Conservation (phyloP, 2,329 filamentous ascomycete species). For the Hyphodiscus sp. region DNA sequence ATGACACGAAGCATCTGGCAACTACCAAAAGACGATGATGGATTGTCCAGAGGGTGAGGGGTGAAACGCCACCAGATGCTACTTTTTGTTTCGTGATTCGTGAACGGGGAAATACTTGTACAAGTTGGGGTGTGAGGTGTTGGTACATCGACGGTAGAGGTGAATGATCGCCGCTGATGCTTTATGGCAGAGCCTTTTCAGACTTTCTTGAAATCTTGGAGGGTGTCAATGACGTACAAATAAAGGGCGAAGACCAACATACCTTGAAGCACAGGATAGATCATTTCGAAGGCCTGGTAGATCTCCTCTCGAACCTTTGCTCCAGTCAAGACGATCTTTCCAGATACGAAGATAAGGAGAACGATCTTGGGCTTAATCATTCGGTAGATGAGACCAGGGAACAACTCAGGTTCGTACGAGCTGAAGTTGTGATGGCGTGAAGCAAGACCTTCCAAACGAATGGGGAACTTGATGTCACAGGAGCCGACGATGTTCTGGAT, state of each 20-base stretch:
- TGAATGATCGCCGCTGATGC: conserved; percentile 28
- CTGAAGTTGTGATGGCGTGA: conserved; percentile 99
- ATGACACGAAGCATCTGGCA: conserved; percentile 16
- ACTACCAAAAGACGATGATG: conserved; percentile 20
- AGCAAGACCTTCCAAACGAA: conserved; percentile 90
- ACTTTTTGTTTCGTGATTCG: conserved; percentile 28
- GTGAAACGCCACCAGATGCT: conserved; percentile 10
- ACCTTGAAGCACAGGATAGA: conserved; percentile 92
- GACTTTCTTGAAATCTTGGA: conserved; percentile 32
- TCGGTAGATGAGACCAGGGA: conserved; percentile 98
- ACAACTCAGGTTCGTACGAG: conserved; percentile 96
- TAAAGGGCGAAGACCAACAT: conserved; percentile 28
- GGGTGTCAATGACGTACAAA: conserved; percentile 13
- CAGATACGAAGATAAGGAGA: conserved; percentile 93
- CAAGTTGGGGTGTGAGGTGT: conserved; percentile 20
- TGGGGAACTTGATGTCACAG: conserved; percentile 99
- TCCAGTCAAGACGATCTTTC: conserved; percentile 96
- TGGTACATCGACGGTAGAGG: conserved; percentile 24
- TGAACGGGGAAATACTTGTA: conserved; percentile 28
- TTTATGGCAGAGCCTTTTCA: conserved; percentile 21
- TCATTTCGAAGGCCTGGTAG: conserved; percentile 93
- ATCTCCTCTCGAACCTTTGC: conserved; percentile 98
- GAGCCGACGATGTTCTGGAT: conserved; percentile 99
- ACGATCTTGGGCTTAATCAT: conserved; percentile 99
- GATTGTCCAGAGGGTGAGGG: conserved; percentile 14